Conservation (phyloP, 1,284 basidiomycete species). For the Somion occarium region DNA sequence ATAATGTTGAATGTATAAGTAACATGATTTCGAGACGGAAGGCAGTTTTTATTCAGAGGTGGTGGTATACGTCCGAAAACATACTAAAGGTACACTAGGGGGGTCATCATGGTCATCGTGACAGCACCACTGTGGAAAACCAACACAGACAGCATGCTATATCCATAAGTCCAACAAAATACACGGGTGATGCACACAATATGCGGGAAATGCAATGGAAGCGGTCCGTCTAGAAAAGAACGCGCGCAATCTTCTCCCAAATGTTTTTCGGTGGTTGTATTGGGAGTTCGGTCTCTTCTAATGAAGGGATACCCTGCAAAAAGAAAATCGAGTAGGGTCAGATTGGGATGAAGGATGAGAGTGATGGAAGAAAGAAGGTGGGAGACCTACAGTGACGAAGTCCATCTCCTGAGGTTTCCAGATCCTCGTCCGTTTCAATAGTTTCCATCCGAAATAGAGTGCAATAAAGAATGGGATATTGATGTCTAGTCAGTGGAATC, state of each 20-base stretch:
- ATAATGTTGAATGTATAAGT: no score
- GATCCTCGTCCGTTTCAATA: slow-evolving; percentile 46
- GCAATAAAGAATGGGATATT: slow-evolving; percentile 49
- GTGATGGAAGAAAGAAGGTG: neutral
- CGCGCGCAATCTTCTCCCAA: slow-evolving; percentile 31
- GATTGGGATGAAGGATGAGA: neutral
- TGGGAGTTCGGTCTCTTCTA: slow-evolving; percentile 49
- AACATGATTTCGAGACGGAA: no score
- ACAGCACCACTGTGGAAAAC: no score
- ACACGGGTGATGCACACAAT: no score
- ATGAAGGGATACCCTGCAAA: slow-evolving; percentile 41
- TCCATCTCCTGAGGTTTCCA: slow-evolving; percentile 54
- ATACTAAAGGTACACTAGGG: no score
- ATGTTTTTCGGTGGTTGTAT: slow-evolving; percentile 33
- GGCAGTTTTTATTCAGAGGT: no score
- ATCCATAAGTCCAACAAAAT: no score
- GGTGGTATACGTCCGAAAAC: no score
- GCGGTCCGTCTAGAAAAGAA: slow-evolving; percentile 29
- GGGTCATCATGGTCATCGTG: no score
- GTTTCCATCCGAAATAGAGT: slow-evolving; percentile 49
- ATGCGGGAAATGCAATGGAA: no score
- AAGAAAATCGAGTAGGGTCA: no score
- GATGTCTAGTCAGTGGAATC: slow-evolving; percentile 23
- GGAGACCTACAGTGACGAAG: slow-evolving; percentile 40
- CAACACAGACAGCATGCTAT: no score